Base-by-base conservation (phyloP, 2,329 filamentous ascomycete species). In the Aotearoamyces nothofagi region DNA sequence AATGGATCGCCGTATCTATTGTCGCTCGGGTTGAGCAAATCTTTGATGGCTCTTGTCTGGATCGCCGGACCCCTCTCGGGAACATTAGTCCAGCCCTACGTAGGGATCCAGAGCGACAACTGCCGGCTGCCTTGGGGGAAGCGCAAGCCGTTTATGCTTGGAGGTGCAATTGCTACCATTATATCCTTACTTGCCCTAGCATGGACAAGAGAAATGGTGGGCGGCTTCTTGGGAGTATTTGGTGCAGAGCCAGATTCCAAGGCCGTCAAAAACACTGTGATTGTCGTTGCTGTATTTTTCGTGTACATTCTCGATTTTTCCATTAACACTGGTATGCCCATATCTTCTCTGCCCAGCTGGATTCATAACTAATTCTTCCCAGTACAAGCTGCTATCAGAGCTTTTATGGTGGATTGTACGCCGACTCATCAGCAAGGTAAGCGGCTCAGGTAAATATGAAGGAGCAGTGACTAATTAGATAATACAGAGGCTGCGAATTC, bases 231-330 rank as follows among this genome's bases (percentile, higher is more conserved):
- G 6, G 56, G 65, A 3, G 45, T 87, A 2, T 84, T 90, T 43
- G 79, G 80, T 8, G 76, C 70, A 8, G 66, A 77, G 30, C 56
- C 58, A n/a, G 63, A 73, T 22, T 80, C 77, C 0, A 42, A 63
- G 5, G 68, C 63, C 3, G 75, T 79, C 25, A 75, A 70, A 44
- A 63, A 62, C 3, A 58, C 62, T 23, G 69, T 79, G 26, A 87
- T 93, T 39, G 58, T 82, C 17, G 65, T 82, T 33, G 87, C 87
- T 5, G 83, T 93, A 5, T 49, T 84, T 16, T 78, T 84, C 57
- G 79, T 96, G 43, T 96, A 92, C 53, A 63, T 90, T 27, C 66
- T 96, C 28, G 87, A 96, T 51, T 90, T 96, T 52, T 74, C 86
- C 44, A 90, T 96, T 58, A 96, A 96, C 54, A 90, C 86, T 32